These are phyloP conservation scores for Chondrostereum purpureum DNA, from an alignment of 1,284 basidiomycete species.

Conservation along the genomic window DNA sequence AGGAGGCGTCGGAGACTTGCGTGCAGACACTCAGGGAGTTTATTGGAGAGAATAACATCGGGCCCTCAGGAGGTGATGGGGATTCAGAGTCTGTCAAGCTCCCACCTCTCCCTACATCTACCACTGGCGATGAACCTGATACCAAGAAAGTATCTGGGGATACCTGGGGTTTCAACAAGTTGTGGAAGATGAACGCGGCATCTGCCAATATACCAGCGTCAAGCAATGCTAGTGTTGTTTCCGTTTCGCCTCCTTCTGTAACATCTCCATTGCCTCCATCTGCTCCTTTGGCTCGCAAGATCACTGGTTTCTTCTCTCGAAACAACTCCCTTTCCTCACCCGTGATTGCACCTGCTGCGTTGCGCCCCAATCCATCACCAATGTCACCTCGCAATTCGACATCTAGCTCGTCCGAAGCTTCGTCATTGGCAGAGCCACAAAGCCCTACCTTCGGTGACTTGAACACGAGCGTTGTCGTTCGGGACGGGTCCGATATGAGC, in stretches of 20 bases:
- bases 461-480: conserved; percentile 29
- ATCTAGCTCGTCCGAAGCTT: conserved; percentile 47
- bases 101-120: conserved; percentile 52
- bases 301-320: conserved; percentile 63
- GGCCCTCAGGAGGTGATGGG: conserved; percentile 23
- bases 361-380: conserved; percentile 17
- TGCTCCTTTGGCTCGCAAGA: conserved; percentile 45
- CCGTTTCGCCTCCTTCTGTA: conserved; percentile 16
- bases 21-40: conserved; percentile 78
- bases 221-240: conserved; percentile 16
- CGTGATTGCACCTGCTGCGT: conserved; percentile 20
- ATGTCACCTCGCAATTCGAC: conserved; percentile 34
- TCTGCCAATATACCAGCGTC: conserved; percentile 16
- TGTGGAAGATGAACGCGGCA: conserved; percentile 48
- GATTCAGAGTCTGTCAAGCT: conserved; percentile 30
- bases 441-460: conserved; percentile 45
- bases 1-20: conserved; percentile 82
- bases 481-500: conserved; percentile 15
- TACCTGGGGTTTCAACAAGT: conserved; percentile 51
- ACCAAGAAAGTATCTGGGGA: conserved; percentile 25
- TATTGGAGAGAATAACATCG: conserved; percentile 70
- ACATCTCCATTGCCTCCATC: conserved; percentile 20
- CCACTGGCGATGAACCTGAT: conserved; percentile 34
- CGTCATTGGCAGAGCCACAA: conserved; percentile 47
- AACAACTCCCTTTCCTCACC: conserved; percentile 46